phyloP scores from a whole-genome alignment of 352 stramenopile genomes.

The Globisporangium middletonii region DNA sequence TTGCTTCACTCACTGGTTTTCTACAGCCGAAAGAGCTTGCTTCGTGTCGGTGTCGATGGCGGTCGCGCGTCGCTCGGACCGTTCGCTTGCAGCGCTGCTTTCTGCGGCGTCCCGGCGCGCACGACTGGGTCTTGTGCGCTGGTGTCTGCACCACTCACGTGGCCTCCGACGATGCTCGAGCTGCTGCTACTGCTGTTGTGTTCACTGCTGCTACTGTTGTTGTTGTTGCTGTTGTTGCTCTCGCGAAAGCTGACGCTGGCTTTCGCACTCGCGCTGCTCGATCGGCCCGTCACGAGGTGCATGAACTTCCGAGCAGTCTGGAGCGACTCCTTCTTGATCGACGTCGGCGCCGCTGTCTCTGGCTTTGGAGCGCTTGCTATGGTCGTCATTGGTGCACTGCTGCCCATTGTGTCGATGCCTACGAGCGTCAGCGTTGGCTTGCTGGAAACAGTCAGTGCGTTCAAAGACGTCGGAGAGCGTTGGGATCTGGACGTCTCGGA shows the following conservation, averaged over 20 bases:
- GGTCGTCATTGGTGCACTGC: neutral
- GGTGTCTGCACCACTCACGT: neutral
- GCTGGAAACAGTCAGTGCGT: neutral
- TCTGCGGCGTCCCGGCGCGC: neutral
- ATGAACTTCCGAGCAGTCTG: constrained; percentile 16
- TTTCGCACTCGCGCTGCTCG: constrained; percentile 8
- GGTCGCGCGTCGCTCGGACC: constrained; percentile 7
- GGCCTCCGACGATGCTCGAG: constrained; percentile 8
- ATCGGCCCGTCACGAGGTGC: constrained; percentile 22
- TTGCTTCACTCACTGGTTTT: neutral
- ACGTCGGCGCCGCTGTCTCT: constrained; percentile 1
- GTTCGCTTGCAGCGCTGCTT: neutral
- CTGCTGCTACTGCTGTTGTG: constrained; percentile 12
- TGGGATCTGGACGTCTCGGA: neutral
- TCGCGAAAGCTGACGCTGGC: neutral
- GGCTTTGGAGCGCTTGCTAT: neutral
- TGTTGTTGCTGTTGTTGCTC: constrained; percentile 7
- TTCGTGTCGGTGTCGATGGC: constrained; percentile 1
- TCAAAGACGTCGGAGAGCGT: neutral
- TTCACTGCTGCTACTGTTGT: constrained; percentile 15
- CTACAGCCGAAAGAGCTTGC: constrained; percentile 9
- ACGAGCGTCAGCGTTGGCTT: neutral
- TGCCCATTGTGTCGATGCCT: neutral
- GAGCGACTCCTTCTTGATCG: constrained; percentile 13
- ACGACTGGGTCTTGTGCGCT: neutral